phyloP scores from a whole-genome alignment of 2,329 filamentous ascomycete species.

The Mycogone perniciosa region DNA sequence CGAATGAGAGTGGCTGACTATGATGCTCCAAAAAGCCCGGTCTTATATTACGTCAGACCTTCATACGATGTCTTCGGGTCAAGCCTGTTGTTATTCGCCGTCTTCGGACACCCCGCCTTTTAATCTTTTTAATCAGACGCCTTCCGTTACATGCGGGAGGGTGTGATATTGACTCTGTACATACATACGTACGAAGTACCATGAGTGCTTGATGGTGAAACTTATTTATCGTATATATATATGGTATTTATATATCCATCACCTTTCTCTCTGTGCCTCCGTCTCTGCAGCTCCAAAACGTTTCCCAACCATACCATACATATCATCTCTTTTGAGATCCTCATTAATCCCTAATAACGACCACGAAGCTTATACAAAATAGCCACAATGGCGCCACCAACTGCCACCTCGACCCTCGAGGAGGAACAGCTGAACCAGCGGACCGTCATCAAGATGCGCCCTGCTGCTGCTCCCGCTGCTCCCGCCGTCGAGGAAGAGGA shows the following conservation, averaged over 20 bases:
- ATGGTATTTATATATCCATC: too few species aligned
- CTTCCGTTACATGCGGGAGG: neutral
- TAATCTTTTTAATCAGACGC: neutral
- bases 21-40: too few species aligned
- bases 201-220: neutral
- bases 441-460: slow-evolving; percentile 8
- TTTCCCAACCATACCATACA: too few species aligned
- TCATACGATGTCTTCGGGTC: too few species aligned
- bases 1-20: too few species aligned
- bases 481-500: slow-evolving; percentile 5
- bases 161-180: neutral
- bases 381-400: slow-evolving; percentile 13
- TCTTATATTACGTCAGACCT: too few species aligned
- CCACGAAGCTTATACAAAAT: neutral
- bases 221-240: neutral
- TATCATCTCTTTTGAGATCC: too few species aligned
- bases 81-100: too few species aligned
- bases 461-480: neutral
- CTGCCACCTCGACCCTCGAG: slow-evolving; percentile 8
- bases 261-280: too few species aligned
- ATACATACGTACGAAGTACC: too few species aligned
- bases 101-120: too few species aligned
- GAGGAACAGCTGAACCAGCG: neutral
- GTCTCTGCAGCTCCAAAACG: too few species aligned
- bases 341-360: neutral